These are phyloP conservation scores for Phytophthora hybrid DNA, from an alignment of 352 stramenopile genomes.

Conservation along the genomic window DNA sequence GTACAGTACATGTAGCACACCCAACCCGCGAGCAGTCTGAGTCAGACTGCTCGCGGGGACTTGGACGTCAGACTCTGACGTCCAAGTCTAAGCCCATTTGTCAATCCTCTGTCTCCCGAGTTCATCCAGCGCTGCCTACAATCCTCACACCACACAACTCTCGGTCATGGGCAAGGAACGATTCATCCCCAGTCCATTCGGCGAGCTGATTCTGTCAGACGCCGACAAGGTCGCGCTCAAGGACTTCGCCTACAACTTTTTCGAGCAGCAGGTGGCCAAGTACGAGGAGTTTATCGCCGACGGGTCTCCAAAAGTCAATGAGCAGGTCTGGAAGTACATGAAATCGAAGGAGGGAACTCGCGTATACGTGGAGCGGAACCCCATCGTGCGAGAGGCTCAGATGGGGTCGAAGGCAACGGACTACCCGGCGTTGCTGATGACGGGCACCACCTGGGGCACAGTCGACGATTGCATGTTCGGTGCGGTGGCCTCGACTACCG, in stretches of 20 bases:
- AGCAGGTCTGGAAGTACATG: conserved; percentile 37
- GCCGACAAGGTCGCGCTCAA: conserved; percentile 20
- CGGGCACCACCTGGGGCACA: conserved; percentile 36
- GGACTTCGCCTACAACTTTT: conserved; percentile 35
- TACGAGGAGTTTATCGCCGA: conserved; percentile 47
- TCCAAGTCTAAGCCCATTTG: neutral
- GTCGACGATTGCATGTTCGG: conserved; percentile 51
- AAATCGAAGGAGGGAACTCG: conserved; percentile 39
- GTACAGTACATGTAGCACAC: neutral
- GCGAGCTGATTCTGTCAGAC: conserved; percentile 1
- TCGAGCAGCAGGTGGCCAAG: conserved; percentile 38
- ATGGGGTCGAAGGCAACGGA: conserved; percentile 22
- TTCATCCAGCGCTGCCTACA: neutral
- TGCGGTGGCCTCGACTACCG: conserved; percentile 35
- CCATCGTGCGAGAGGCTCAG: conserved; percentile 19
- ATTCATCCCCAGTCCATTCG: conserved; percentile 36
- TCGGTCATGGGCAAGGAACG: conserved; percentile 31
- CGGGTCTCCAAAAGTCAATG: conserved; percentile 35
- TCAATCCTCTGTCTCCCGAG: conserved; percentile 22
- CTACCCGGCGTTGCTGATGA: conserved; percentile 31
- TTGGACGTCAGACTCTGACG: too few relatives aligned
- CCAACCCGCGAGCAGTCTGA: conserved; percentile 6
- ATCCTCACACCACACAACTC: too few relatives aligned
- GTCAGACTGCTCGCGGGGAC: too few relatives aligned
- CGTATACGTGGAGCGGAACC: conserved; percentile 41